Percentiles rank a stretch among this genome's conserved stretches.
Evolutionary conservation across 768 basidiomycete genomes (phyloP).

Genomic region (Nevesoporus exiguus): DNA sequence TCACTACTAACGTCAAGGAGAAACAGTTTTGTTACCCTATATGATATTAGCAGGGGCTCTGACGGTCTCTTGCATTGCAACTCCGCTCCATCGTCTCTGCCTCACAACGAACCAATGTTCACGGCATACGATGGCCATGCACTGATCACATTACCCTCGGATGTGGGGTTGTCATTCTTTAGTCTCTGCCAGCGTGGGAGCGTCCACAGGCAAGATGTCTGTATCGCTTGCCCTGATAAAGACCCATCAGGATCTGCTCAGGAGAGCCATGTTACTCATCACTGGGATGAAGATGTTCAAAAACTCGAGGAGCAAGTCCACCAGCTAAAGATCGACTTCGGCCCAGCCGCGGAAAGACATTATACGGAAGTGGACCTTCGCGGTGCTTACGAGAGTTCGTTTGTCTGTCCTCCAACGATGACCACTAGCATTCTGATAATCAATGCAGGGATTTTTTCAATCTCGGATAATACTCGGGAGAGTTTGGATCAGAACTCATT

Average conservation of each 20-base stretch:
- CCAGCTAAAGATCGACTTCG: constrained; percentile 35
- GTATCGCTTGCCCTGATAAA: constrained; percentile 11
- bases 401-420: neutral
- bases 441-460: constrained; percentile 39
- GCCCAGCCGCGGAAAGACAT: constrained; percentile 44
- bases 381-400: constrained; percentile 54
- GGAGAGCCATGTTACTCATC: constrained; percentile 15
- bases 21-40: constrained; percentile 58
- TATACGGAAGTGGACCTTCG: constrained; percentile 47
- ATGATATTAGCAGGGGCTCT: constrained; percentile 49
- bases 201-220: constrained; percentile 43
- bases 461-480: constrained; percentile 28
- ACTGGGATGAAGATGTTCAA: constrained; percentile 41
- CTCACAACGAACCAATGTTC: constrained; percentile 24
- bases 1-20: constrained; percentile 59
- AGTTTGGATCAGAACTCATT: constrained; percentile 37
- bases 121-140: constrained; percentile 32
- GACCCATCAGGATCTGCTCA: constrained; percentile 5
- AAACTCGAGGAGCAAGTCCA: constrained; percentile 31
- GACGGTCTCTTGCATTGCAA: constrained; percentile 44
- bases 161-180: constrained; percentile 37
- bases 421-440: constrained; percentile 13
- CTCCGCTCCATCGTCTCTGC: constrained; percentile 40
- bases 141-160: constrained; percentile 29
- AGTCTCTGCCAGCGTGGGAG: constrained; percentile 47